Base-by-base conservation (phyloP, 2,329 filamentous ascomycete genomes). In the Stagonosporopsis rhizophila region DNA sequence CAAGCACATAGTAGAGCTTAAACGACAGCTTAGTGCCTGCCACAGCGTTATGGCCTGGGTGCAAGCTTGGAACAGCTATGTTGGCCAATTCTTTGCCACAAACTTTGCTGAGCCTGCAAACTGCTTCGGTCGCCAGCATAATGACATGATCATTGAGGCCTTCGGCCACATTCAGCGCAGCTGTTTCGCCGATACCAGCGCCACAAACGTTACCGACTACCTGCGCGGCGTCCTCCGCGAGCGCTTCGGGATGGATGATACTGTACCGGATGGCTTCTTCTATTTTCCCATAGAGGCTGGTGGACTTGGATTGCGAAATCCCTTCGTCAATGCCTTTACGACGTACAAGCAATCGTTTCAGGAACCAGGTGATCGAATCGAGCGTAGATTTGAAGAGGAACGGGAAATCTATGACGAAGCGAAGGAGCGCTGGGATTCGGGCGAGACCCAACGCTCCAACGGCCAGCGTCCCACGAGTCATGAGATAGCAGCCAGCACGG, bases 21-120 rank as follows among this genome's bases (percentile, higher is more conserved):
- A 79, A 28, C 80, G 78, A 4, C 87, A 89, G 62, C 81, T 89
- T 5, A 75, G 77, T 6, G 78, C 81, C 23, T 83, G 81, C 56
- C 80, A 80, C 56, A 86, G 81, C 57, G 74, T 87, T 6, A 83
- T 88, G 58, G 76, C 81, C 23, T 87, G 83, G 79, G 79, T 87
- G 3, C 81, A 86, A 61, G 83, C 83, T 0, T 87, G 84, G 79
- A 87, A 87, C 62, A 81, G 78, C 35, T 87, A 86, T 65, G 80
- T 83, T 27, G 78, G 77, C 7, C 78, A 80, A 1, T 87, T 87
- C 70, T 86, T 87, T 66, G 75, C 76, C 47, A 82, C 81, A 60
- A 86, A 86, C 63, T 86, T 87, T 56, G 84, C 81, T 7, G 80
- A 80, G 50, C 80, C 83, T 3, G 81, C 83, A 14, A 78, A 81